Percentiles rank a stretch among this genome's conserved stretches.
phyloP scores from a whole-genome alignment of 1,284 basidiomycete species.

The Marasmius oreades region DNA sequence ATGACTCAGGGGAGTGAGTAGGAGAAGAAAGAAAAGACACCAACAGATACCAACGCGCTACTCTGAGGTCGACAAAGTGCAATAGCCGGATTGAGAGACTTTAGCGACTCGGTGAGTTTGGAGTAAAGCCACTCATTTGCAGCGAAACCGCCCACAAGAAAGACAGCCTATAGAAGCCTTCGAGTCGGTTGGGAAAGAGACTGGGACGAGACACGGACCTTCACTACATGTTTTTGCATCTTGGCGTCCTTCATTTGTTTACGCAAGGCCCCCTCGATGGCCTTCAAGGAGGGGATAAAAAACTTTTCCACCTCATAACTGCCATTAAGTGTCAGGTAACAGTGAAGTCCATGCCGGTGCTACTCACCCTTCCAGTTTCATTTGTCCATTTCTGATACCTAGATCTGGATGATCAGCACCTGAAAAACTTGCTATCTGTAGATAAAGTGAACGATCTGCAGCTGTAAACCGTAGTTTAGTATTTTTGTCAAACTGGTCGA shows the following conservation, averaged over 20 bases:
- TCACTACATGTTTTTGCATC: not conserved
- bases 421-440: no score
- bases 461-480: no score
- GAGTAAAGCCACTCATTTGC: slow-evolving; percentile 21
- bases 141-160: slow-evolving; percentile 23
- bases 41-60: slow-evolving; percentile 39
- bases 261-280: not conserved
- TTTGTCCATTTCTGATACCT: no score
- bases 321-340: not conserved
- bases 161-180: slow-evolving; percentile 11
- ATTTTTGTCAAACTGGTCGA: no score
- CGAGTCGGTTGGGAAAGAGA: not conserved
- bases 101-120: slow-evolving; percentile 21
- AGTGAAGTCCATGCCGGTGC: not conserved
- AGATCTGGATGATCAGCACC: no score
- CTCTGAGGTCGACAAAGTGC: slow-evolving; percentile 38
- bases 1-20: not conserved
- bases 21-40: slow-evolving; percentile 15
- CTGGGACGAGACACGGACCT: not conserved
- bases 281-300: not conserved
- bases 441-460: no score
- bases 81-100: slow-evolving; percentile 18
- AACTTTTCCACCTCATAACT: not conserved
- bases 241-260: not conserved
- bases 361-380: no score